Conservation (phyloP, 2,329 filamentous ascomycete species). For the Dactylellina drechsleri region DNA sequence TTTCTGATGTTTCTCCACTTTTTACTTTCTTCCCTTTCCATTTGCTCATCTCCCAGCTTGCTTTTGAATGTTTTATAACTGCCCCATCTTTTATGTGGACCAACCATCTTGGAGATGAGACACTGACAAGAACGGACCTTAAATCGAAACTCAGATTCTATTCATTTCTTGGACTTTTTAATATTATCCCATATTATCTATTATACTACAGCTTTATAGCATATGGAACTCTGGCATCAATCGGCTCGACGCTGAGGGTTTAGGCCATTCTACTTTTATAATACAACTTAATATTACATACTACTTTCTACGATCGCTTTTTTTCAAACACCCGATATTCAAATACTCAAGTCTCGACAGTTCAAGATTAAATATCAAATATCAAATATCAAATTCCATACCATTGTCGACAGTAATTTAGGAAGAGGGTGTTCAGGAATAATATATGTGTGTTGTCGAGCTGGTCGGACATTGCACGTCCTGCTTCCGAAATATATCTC, state of each 20-base stretch:
- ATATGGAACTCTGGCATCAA: conserved; percentile 32
- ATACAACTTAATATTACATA: conserved; percentile 5
- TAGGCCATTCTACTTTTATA: conserved; percentile 11
- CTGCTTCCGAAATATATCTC: conserved; percentile 55
- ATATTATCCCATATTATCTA: not conserved
- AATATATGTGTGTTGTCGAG: conserved; percentile 42
- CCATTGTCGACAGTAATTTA: too few species aligned
- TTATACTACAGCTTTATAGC: conserved; percentile 25
- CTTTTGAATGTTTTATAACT: conserved; percentile 16
- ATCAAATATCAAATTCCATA: too few species aligned
- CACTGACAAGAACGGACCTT: not conserved
- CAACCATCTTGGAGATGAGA: not conserved
- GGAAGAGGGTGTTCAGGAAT: too few species aligned
- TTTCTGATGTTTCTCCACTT: conserved; percentile 1
- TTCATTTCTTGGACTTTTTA: not conserved
- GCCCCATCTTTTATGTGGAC: conserved; percentile 29
- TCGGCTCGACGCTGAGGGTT: conserved; percentile 50
- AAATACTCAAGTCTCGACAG: too few species aligned
- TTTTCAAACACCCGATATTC: not conserved
- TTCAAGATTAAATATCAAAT: too few species aligned
- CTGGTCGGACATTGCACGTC: conserved; percentile 42
- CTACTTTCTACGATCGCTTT: conserved; percentile 12
- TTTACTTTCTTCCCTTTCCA: conserved; percentile 1
- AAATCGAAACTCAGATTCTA: not conserved
- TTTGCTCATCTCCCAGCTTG: conserved; percentile 1